phyloP scores from a whole-genome alignment of 768 basidiomycete species.

The Calocera cornea region DNA sequence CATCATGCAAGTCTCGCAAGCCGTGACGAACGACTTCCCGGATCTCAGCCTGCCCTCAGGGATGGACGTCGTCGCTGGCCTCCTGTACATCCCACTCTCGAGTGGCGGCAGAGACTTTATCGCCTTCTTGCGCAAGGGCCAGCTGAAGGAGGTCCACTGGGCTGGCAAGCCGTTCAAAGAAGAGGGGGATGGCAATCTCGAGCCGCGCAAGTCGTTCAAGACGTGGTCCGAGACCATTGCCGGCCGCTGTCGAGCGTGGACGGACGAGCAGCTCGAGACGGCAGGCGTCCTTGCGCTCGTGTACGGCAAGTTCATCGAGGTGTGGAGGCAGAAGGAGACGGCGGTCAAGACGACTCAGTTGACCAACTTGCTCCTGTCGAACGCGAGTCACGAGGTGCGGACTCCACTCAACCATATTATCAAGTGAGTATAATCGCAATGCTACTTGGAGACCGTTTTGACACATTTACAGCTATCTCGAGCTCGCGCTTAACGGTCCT shows the following conservation, averaged over 20 bases:
- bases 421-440: constrained; percentile 35
- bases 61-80: constrained; percentile 52
- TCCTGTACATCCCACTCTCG: constrained; percentile 64
- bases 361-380: constrained; percentile 59
- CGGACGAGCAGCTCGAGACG: constrained; percentile 71
- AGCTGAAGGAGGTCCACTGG: constrained; percentile 56
- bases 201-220: constrained; percentile 69
- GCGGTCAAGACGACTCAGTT: constrained; percentile 58
- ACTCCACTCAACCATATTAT: constrained; percentile 75
- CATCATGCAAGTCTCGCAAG: constrained; percentile 55
- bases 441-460: background rate
- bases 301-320: constrained; percentile 76
- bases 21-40: constrained; percentile 53
- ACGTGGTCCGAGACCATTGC: constrained; percentile 62
- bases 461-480: constrained; percentile 42
- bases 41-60: constrained; percentile 49
- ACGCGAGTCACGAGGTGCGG: constrained; percentile 73
- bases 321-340: constrained; percentile 71
- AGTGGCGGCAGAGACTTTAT: constrained; percentile 66
- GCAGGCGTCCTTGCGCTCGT: constrained; percentile 66
- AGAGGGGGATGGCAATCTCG: constrained; percentile 33
- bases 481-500: constrained; percentile 64
- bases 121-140: constrained; percentile 63
- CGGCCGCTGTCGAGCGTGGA: constrained; percentile 57
- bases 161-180: constrained; percentile 58